Evolutionary conservation across 345 rosid genomes (phyloP).

Genomic region (Eucalyptus paniculata): DNA sequence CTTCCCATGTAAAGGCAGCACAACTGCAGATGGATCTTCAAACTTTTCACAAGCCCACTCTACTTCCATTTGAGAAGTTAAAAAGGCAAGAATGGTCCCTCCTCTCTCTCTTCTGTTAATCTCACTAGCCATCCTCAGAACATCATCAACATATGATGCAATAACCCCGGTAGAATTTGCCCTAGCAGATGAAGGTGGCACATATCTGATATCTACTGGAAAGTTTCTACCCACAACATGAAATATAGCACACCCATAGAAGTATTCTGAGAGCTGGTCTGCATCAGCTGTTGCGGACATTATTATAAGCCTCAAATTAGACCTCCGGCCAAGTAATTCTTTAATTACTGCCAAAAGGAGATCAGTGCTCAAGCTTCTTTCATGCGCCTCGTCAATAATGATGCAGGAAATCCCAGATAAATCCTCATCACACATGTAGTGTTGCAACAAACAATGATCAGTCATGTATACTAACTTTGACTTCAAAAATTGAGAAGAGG

Average conservation of each 20-base stretch:
- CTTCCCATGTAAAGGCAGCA: slow-evolving; percentile 80
- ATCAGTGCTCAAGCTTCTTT: slow-evolving; percentile 90
- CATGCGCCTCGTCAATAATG: slow-evolving; percentile 91
- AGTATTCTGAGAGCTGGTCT: slow-evolving; percentile 59
- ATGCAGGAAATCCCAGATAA: slow-evolving; percentile 75
- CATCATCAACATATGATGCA: slow-evolving; percentile 54
- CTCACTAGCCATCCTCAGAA: slow-evolving; percentile 44
- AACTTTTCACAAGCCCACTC: slow-evolving; percentile 91
- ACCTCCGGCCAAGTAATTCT: slow-evolving; percentile 39
- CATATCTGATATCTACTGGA: slow-evolving; percentile 68
- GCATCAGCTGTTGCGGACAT: slow-evolving; percentile 98
- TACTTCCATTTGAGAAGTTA: slow-evolving; percentile 85
- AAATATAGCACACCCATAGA: slow-evolving; percentile 48
- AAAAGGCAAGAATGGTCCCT: slow-evolving; percentile 81
- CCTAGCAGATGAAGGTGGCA: slow-evolving; percentile 24
- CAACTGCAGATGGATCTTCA: slow-evolving; percentile 40
- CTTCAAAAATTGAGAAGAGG: slow-evolving; percentile 38
- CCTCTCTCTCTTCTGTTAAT: slow-evolving; percentile 51
- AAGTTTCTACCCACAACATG: slow-evolving; percentile 59
- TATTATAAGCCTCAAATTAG: slow-evolving; percentile 62
- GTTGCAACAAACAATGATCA: slow-evolving; percentile 76
- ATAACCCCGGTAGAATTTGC: slow-evolving; percentile 17
- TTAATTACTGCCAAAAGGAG: slow-evolving; percentile 70
- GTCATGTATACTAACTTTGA: slow-evolving; percentile 71
- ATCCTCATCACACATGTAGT: slow-evolving; percentile 48